Percentiles rank a stretch among this genome's conserved stretches.
Evolutionary conservation across 2,329 filamentous ascomycete genomes (phyloP).

Genomic region (Calonectria multiphialidica): DNA sequence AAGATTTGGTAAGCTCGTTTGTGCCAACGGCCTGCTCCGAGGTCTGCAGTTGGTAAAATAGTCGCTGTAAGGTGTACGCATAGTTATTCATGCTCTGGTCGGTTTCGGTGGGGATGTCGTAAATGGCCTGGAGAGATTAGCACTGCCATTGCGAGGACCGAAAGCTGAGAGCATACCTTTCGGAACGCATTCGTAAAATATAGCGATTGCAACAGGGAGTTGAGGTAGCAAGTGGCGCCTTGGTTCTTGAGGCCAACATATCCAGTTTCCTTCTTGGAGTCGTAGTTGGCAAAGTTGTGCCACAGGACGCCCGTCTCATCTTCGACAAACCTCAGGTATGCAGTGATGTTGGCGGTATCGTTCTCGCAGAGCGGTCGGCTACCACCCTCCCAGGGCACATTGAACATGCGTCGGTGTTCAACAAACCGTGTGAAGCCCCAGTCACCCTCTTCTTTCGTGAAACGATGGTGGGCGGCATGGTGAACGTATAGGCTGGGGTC

Average conservation of each 20-base stretch:
- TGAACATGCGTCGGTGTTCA: conserved; percentile 88
- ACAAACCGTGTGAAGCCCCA: conserved; percentile 99
- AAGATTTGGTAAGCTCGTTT: conserved; percentile 93
- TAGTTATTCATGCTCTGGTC: conserved; percentile 88
- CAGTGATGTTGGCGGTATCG: conserved; percentile 82
- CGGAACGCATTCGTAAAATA: conserved; percentile 95
- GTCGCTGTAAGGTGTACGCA: conserved; percentile 90
- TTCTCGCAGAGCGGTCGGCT: conserved; percentile 81
- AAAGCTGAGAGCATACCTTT: conserved; percentile 68
- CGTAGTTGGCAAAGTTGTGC: conserved; percentile 94
- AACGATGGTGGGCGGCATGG: conserved; percentile 91
- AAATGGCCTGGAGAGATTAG: conserved; percentile 77
- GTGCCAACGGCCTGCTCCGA: conserved; percentile 87
- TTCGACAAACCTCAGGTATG: conserved; percentile 84
- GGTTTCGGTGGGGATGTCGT: conserved; percentile 93
- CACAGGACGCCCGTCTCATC: conserved; percentile 90
- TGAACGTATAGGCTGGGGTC: conserved; percentile 89
- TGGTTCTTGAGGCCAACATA: conserved; percentile 98
- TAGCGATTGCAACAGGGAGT: conserved; percentile 85
- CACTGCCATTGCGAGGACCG: conserved; percentile 10
- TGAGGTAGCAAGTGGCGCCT: conserved; percentile 91
- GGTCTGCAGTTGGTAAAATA: conserved; percentile 96
- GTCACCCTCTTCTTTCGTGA: conserved; percentile 95
- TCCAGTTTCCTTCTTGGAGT: conserved; percentile 99
- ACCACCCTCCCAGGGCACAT: conserved; percentile 78